phyloP scores from a whole-genome alignment of 805 yeast genomes.

The Wickerhamomyces mucosus region DNA sequence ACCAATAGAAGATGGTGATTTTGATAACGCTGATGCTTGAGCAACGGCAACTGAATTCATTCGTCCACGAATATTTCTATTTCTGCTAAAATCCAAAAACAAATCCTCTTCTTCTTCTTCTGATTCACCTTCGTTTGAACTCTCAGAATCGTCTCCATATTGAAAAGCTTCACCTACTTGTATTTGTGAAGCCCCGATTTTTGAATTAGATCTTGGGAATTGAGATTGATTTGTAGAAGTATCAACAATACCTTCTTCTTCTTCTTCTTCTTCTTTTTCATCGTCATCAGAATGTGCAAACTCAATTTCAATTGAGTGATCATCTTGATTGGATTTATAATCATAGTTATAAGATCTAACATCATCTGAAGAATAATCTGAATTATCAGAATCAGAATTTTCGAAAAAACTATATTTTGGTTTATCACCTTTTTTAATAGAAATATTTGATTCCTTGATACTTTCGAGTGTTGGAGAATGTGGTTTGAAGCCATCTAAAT shows the following conservation, averaged over 20 bases:
- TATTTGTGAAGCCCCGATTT: neutral
- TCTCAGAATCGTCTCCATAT: neutral
- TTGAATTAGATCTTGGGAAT: neutral
- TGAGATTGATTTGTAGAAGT: too few species aligned
- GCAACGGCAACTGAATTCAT: conserved; percentile 26
- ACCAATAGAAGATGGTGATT: conserved; percentile 1
- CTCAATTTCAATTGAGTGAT: conserved; percentile 4
- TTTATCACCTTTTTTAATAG: conserved; percentile 7
- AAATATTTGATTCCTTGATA: too few species aligned
- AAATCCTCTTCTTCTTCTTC: neutral
- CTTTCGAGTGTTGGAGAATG: neutral
- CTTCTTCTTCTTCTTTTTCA: conserved; percentile 26
- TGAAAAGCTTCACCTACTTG: neutral
- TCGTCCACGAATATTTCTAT: conserved; percentile 1
- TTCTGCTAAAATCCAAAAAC: neutral
- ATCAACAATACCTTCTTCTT: neutral
- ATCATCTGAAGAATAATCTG: conserved; percentile 3
- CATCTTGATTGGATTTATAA: conserved; percentile 4
- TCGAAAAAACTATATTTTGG: conserved; percentile 20
- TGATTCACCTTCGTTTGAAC: conserved; percentile 4
- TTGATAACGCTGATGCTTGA: too few species aligned
- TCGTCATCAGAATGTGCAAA: conserved; percentile 4
- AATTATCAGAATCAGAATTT: conserved; percentile 9
- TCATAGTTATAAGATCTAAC: neutral
- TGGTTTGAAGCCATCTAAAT: conserved; percentile 2